Evolutionary conservation across 768 basidiomycete species (phyloP).

Genomic region (Xanthoconium stramineum): DNA sequence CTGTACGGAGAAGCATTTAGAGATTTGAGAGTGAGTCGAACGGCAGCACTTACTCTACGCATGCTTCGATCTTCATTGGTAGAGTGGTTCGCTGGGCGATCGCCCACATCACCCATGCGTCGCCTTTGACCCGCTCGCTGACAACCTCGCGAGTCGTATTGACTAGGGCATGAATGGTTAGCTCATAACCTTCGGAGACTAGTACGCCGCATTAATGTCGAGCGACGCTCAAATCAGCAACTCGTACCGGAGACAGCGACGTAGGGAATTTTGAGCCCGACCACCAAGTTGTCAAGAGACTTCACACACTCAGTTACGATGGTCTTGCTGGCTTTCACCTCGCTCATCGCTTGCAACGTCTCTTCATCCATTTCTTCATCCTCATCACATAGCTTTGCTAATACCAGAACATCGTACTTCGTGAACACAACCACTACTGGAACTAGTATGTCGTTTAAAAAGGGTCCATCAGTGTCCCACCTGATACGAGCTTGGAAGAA

Average conservation of each 20-base stretch:
- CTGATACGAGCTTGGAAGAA: not conserved
- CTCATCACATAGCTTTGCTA: not conserved
- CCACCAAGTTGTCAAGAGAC: not conserved
- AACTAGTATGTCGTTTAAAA: not conserved
- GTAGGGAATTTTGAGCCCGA: not conserved
- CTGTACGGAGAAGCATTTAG: not conserved
- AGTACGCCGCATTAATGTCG: not conserved
- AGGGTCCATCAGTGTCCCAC: not conserved
- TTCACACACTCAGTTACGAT: not conserved
- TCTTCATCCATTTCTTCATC: not conserved
- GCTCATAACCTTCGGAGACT: not conserved
- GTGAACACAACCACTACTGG: constrained; percentile 8
- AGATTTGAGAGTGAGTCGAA: not conserved
- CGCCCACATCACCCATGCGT: constrained; percentile 7
- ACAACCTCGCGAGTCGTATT: not conserved
- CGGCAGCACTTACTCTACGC: not conserved
- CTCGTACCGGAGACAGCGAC: not conserved
- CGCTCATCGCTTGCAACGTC: not conserved
- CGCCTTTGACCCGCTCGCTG: constrained; percentile 1
- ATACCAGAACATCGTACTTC: constrained; percentile 4
- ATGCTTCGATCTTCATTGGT: constrained; percentile 4
- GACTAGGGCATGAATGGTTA: not conserved
- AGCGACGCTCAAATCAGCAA: not conserved
- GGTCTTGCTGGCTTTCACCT: not conserved
- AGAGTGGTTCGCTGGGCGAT: constrained; percentile 5